These are phyloP conservation scores for Suillus clintonianus DNA, from an alignment of 768 basidiomycete genomes.

Conservation along the genomic window DNA sequence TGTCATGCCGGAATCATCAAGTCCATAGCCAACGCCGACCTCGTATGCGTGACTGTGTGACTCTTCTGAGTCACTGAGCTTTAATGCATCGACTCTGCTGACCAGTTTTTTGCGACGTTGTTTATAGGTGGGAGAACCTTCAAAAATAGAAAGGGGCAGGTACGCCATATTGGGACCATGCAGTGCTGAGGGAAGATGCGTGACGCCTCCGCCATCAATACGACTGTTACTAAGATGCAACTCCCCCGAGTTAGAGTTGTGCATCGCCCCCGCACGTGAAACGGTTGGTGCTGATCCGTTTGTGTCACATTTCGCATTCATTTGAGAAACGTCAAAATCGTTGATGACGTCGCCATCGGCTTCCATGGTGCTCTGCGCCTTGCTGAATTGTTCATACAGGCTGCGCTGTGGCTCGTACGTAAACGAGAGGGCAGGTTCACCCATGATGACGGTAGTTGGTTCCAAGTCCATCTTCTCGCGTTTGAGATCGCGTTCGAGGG, in stretches of 20 bases:
- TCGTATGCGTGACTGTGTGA: slow-evolving; percentile 11
- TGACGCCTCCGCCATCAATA: slow-evolving; percentile 24
- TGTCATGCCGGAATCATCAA: slow-evolving; percentile 37
- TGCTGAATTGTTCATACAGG: slow-evolving; percentile 87
- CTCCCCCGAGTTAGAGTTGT: slow-evolving; percentile 17
- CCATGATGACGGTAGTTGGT: slow-evolving; percentile 72
- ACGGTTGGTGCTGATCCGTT: slow-evolving; percentile 7
- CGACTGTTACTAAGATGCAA: slow-evolving; percentile 16
- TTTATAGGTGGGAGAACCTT: slow-evolving; percentile 88
- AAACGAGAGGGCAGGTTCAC: slow-evolving; percentile 89
- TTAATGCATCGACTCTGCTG: slow-evolving; percentile 38
- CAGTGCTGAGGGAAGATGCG: slow-evolving; percentile 15
- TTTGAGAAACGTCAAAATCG: slow-evolving; percentile 7
- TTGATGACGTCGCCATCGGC: slow-evolving; percentile 5
- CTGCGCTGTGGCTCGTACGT: slow-evolving; percentile 83
- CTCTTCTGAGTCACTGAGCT: slow-evolving; percentile 24
- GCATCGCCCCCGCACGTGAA: slow-evolving; percentile 7
- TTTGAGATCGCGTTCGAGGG: slow-evolving; percentile 93
- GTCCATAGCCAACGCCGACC: slow-evolving; percentile 29
- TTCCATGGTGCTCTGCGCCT: slow-evolving; percentile 37
- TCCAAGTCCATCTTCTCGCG: slow-evolving; percentile 90
- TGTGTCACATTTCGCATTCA: slow-evolving; percentile 16
- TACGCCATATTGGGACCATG: slow-evolving; percentile 40
- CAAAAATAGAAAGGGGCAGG: slow-evolving; percentile 73
- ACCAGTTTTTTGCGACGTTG: slow-evolving; percentile 77